These are phyloP conservation scores for Pseudohalonectria lignicola DNA, from an alignment of 2,329 filamentous ascomycete species.

Conservation along the genomic window DNA sequence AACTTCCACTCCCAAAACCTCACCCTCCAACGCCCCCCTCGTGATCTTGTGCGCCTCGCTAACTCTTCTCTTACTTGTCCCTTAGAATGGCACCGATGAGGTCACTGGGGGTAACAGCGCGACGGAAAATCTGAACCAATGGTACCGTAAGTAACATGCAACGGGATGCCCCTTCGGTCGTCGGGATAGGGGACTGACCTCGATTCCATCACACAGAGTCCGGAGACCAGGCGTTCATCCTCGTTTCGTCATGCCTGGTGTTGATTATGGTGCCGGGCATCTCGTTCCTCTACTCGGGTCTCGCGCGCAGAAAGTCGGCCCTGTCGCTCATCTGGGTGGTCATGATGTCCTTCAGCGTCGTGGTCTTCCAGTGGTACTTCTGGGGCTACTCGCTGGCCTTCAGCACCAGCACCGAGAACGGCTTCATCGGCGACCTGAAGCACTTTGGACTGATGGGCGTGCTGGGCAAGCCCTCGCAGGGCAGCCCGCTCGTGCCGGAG, in stretches of 20 bases:
- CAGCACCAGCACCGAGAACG: slow-evolving; percentile 68
- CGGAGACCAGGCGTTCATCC: slow-evolving; percentile 89
- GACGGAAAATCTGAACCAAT: slow-evolving; percentile 86
- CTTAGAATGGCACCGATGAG: slow-evolving; percentile 51
- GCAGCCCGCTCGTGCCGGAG: slow-evolving; percentile 78
- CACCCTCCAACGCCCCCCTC: not conserved
- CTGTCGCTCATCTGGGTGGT: slow-evolving; percentile 95
- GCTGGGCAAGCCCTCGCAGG: slow-evolving; percentile 73
- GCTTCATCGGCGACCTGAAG: slow-evolving; percentile 82
- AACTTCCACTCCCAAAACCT: too few relatives aligned
- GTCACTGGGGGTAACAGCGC: slow-evolving; percentile 59
- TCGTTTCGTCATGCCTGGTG: slow-evolving; percentile 84
- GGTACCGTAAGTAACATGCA: too few relatives aligned
- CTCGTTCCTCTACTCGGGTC: slow-evolving; percentile 92
- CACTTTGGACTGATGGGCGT: slow-evolving; percentile 86
- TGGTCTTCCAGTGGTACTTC: slow-evolving; percentile 99
- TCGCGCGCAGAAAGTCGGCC: slow-evolving; percentile 94
- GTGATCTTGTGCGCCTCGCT: too few relatives aligned
- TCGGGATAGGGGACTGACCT: too few relatives aligned
- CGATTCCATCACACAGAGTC: too few relatives aligned
- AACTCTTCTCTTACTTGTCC: too few relatives aligned
- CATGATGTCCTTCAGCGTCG: slow-evolving; percentile 84
- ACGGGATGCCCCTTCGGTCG: too few relatives aligned
- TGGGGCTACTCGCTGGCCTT: slow-evolving; percentile 98
- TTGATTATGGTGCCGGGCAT: slow-evolving; percentile 95